Conservation (phyloP, 768 basidiomycete genomes). For the Leccinum barrowsii region DNA sequence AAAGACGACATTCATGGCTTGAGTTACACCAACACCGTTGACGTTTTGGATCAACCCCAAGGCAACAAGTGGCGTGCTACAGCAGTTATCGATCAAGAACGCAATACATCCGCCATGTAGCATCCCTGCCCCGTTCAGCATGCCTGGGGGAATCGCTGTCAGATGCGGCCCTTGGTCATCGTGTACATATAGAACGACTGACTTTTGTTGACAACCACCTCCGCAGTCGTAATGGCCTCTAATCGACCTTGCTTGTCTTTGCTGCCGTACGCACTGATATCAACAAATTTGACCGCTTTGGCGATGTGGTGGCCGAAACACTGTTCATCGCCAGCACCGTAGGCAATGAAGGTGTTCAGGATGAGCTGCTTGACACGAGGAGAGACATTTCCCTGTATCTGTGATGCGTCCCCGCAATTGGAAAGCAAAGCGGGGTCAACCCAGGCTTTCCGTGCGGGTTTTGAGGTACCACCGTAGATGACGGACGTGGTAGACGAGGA, state of each 20-base stretch:
- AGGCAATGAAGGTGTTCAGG: constrained; percentile 63
- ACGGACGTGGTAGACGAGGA: constrained; percentile 26
- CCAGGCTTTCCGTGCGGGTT: constrained; percentile 44
- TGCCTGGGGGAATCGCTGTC: constrained; percentile 38
- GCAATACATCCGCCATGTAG: constrained; percentile 74
- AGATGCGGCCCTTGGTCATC: not conserved
- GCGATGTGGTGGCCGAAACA: constrained; percentile 63
- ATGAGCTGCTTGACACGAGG: constrained; percentile 62
- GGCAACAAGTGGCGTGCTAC: constrained; percentile 63
- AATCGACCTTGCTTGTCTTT: constrained; percentile 46
- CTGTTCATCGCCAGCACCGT: constrained; percentile 64
- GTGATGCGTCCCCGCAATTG: constrained; percentile 51
- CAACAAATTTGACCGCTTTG: constrained; percentile 54
- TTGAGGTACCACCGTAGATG: constrained; percentile 20
- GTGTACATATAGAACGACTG: constrained; percentile 17
- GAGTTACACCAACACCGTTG: constrained; percentile 75
- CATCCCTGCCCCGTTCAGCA: constrained; percentile 76
- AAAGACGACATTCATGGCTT: constrained; percentile 65
- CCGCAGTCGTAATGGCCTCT: constrained; percentile 61
- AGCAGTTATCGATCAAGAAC: constrained; percentile 73
- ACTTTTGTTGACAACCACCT: constrained; percentile 62
- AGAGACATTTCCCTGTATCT: constrained; percentile 62
- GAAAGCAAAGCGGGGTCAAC: constrained; percentile 63
- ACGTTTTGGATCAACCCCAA: constrained; percentile 55
- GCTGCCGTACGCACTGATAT: constrained; percentile 51